These are phyloP conservation scores for Pyrenopolyporus hunteri DNA, from an alignment of 495 filamentous ascomycete genomes.

Conservation along the genomic window DNA sequence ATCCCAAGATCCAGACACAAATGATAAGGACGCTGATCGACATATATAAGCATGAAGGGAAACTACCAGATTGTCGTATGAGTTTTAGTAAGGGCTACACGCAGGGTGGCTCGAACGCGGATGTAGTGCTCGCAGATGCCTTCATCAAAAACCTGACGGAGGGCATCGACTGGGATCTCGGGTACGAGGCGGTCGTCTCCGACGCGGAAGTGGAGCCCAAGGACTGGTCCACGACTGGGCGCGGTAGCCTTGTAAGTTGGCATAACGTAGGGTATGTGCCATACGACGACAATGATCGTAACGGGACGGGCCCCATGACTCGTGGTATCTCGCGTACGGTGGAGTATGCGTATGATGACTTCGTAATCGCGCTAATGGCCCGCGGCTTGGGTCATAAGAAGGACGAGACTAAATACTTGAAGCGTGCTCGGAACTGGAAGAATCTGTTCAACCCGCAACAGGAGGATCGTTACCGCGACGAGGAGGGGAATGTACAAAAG, in stretches of 20 bases:
- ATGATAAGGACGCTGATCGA: constrained; percentile 74
- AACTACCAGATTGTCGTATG: constrained; percentile 64
- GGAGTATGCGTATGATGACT: constrained; percentile 79
- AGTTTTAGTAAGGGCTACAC: constrained; percentile 70
- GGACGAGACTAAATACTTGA: constrained; percentile 61
- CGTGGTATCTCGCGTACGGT: constrained; percentile 70
- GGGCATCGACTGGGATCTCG: constrained; percentile 68
- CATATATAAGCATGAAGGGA: constrained; percentile 70
- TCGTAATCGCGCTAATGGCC: constrained; percentile 61
- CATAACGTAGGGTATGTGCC: constrained; percentile 67
- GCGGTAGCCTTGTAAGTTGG: constrained; percentile 69
- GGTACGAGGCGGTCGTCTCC: constrained; percentile 70
- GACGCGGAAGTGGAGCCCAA: constrained; percentile 72
- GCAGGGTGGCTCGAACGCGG: constrained; percentile 77
- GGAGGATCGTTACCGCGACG: constrained; percentile 43
- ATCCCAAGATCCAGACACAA: constrained; percentile 66
- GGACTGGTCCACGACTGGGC: constrained; percentile 68
- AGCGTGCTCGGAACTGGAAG: constrained; percentile 62
- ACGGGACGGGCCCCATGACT: constrained; percentile 64
- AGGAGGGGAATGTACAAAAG: constrained; percentile 27
- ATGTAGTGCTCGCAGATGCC: constrained; percentile 70
- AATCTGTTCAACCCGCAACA: constrained; percentile 58
- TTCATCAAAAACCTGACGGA: constrained; percentile 68
- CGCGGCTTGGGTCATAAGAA: constrained; percentile 56
- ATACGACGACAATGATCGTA: constrained; percentile 62